Percentiles rank a stretch among this genome's conserved stretches.
These are phyloP conservation scores for Lodderomyces margitis DNA, from an alignment of 1,139 yeast genomes.

Conservation along the genomic window DNA sequence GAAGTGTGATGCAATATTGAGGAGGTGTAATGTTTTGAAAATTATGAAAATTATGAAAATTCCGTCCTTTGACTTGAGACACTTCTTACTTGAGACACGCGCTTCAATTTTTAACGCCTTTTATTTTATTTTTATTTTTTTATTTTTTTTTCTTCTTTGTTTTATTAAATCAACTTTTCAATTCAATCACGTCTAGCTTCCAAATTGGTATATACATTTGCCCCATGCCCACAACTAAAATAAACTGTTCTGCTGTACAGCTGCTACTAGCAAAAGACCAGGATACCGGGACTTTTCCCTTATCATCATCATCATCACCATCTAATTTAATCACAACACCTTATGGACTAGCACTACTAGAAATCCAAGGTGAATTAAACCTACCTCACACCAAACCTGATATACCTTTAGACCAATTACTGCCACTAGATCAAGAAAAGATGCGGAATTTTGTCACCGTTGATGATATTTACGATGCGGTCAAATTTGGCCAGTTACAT, in stretches of 20 bases:
- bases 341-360: slow-evolving; percentile 56
- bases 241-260: slow-evolving; percentile 30
- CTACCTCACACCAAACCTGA: slow-evolving; percentile 45
- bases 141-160: too few relatives aligned
- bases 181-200: too few relatives aligned
- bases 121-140: too few relatives aligned
- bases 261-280: slow-evolving; percentile 16
- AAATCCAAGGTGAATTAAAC: slow-evolving; percentile 70
- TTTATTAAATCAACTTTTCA: neutral
- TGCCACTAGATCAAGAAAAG: slow-evolving; percentile 21
- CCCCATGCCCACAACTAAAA: slow-evolving; percentile 26
- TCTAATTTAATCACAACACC: slow-evolving; percentile 41
- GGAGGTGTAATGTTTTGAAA: too few relatives aligned
- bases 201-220: too few relatives aligned
- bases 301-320: neutral
- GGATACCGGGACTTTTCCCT: neutral
- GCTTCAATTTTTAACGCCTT: too few relatives aligned
- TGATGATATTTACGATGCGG: slow-evolving; percentile 44
- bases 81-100: neutral
- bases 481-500: slow-evolving; percentile 57
- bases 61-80: too few relatives aligned
- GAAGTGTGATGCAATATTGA: too few relatives aligned
- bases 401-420: slow-evolving; percentile 15
- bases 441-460: slow-evolving; percentile 30
- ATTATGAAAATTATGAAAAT: too few relatives aligned